Conservation (phyloP, 2,329 filamentous ascomycete genomes). For the Parastagonospora nodorum region DNA sequence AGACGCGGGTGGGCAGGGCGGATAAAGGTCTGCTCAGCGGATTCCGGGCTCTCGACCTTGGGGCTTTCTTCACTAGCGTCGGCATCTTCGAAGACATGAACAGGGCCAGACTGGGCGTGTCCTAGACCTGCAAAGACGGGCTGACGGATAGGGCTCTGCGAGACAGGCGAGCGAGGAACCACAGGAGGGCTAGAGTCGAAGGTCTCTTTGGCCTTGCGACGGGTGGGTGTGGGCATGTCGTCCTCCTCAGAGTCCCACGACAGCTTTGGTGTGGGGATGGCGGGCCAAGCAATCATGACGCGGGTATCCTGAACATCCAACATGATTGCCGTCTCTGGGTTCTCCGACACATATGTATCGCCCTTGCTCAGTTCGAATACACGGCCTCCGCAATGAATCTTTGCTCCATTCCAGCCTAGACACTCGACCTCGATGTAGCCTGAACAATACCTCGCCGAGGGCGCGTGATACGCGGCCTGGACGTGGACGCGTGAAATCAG, state of each 20-base stretch:
- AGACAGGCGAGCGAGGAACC: constrained; percentile 76
- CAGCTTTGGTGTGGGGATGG: constrained; percentile 58
- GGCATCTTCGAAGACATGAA: constrained; percentile 48
- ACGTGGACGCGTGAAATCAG: constrained; percentile 93
- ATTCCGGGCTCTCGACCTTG: constrained; percentile 24
- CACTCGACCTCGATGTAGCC: constrained; percentile 88
- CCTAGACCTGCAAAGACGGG: constrained; percentile 48
- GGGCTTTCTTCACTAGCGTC: constrained; percentile 34
- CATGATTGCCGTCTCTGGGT: constrained; percentile 87
- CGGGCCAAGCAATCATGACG: constrained; percentile 89
- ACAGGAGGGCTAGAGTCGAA: constrained; percentile 65
- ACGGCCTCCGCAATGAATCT: constrained; percentile 86
- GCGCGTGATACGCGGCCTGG: constrained; percentile 79
- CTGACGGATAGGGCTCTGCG: constrained; percentile 65
- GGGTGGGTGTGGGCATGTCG: constrained; percentile 41
- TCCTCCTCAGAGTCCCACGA: constrained; percentile 65
- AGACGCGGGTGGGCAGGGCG: constrained; percentile 32
- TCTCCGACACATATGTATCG: constrained; percentile 88
- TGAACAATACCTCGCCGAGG: constrained; percentile 68
- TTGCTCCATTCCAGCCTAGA: constrained; percentile 94
- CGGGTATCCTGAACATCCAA: constrained; percentile 92
- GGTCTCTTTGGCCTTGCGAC: constrained; percentile 47
- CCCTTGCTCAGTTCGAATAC: constrained; percentile 86
- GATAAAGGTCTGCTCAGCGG: constrained; percentile 38
- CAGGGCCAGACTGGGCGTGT: constrained; percentile 27